Conservation (phyloP, 2,329 filamentous ascomycete genomes). For the Trichoderma polysporum region DNA sequence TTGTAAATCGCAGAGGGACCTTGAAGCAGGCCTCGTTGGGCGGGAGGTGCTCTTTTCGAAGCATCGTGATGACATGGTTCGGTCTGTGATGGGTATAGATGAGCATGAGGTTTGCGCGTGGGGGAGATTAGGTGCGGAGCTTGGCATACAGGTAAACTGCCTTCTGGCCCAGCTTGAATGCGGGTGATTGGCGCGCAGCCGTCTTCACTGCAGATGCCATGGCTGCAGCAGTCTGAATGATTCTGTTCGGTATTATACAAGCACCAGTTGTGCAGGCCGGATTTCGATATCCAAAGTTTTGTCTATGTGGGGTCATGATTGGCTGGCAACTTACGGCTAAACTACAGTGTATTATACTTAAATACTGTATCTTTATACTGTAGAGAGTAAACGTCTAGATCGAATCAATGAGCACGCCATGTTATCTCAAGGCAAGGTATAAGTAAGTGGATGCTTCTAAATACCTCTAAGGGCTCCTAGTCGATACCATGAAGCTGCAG, state of each 20-base stretch:
- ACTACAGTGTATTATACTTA: background rate
- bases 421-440: too few species aligned
- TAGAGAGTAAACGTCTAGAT: background rate
- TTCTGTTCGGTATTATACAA: background rate
- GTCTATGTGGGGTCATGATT: constrained; percentile 12
- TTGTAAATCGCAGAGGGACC: constrained; percentile 89
- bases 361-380: background rate
- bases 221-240: constrained; percentile 23
- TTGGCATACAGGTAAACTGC: constrained; percentile 54
- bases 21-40: constrained; percentile 85
- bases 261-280: background rate
- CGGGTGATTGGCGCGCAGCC: constrained; percentile 40
- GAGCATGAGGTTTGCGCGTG: constrained; percentile 1
- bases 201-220: constrained; percentile 44
- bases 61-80: constrained; percentile 74
- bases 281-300: constrained; percentile 11
- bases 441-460: too few species aligned
- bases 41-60: constrained; percentile 68
- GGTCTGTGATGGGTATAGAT: constrained; percentile 56
- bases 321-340: background rate
- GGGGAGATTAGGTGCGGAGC: background rate
- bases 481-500: background rate
- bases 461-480: background rate
- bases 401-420: too few species aligned
- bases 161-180: constrained; percentile 53